Evolutionary conservation across 805 yeast species (phyloP).

Genomic region (Metschnikowia dekortorum): DNA sequence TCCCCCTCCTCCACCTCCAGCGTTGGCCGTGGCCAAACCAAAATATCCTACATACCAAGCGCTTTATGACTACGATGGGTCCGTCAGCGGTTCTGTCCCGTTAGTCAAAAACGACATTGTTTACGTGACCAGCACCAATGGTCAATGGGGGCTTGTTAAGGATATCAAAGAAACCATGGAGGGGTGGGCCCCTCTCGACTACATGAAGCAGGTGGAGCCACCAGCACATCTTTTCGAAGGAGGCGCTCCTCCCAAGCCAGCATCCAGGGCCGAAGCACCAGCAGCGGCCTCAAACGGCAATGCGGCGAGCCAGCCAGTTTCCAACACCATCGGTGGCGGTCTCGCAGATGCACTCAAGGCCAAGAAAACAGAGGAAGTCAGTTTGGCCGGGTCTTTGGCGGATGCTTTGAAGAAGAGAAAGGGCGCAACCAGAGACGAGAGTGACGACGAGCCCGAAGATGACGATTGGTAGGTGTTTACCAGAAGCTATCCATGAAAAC

Average conservation of each 20-base stretch:
- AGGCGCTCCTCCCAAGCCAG: constrained; percentile 17
- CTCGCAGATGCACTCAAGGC: constrained; percentile 66
- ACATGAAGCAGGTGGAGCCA: constrained; percentile 58
- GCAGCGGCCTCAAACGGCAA: constrained; percentile 17
- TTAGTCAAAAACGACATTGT: constrained; percentile 72
- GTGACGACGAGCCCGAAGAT: constrained; percentile 67
- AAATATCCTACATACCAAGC: constrained; percentile 78
- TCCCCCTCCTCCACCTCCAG: constrained; percentile 60
- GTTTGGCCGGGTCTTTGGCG: constrained; percentile 81
- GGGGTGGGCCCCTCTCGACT: constrained; percentile 99
- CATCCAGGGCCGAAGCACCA: constrained; percentile 39
- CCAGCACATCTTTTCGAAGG: constrained; percentile 33
- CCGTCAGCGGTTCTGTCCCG: constrained; percentile 78
- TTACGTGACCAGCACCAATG: constrained; percentile 65
- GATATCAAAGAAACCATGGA: constrained; percentile 67
- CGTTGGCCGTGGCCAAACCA: constrained; percentile 51
- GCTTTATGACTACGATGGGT: constrained; percentile 82
- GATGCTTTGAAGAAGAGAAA: constrained; percentile 76
- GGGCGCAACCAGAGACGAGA: constrained; percentile 60
- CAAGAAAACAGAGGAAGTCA: constrained; percentile 55
- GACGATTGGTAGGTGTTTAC: constrained; percentile 25
- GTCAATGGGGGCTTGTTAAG: constrained; percentile 94
- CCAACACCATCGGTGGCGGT: constrained; percentile 43
- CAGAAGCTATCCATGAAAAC: too few relatives aligned
- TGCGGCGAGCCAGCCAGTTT: constrained; percentile 1